phyloP scores from a whole-genome alignment of 345 rosid genomes.

The Ceriops zippeliana region DNA sequence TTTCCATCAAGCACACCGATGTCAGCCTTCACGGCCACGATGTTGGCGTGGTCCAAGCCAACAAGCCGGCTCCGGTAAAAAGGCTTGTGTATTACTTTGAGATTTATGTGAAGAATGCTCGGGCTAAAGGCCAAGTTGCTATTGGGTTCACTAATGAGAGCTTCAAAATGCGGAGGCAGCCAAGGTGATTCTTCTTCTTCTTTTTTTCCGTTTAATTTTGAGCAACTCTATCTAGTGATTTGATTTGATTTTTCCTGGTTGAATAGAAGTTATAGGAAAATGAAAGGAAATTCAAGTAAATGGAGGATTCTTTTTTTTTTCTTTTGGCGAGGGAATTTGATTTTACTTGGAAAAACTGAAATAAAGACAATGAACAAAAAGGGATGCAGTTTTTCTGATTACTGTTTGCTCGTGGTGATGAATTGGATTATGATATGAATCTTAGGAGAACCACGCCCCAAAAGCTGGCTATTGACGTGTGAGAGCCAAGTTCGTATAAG shows the following conservation, averaged over 20 bases:
- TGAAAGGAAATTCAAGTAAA: constrained; percentile 1
- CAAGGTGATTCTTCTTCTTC: constrained; percentile 44
- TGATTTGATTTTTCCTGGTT: background rate
- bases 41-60: constrained; percentile 83
- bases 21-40: constrained; percentile 70
- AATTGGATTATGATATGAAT: no score
- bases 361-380: background rate
- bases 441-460: no score
- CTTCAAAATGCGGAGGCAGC: constrained; percentile 88
- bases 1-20: constrained; percentile 62
- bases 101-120: constrained; percentile 76
- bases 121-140: constrained; percentile 66
- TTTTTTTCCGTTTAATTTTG: background rate
- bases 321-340: no score
- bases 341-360: background rate
- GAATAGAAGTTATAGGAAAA: no score
- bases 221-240: background rate
- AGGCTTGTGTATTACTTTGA: constrained; percentile 83
- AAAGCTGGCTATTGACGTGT: no score
- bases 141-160: constrained; percentile 78
- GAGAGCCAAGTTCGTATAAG: no score
- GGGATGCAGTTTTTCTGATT: no score
- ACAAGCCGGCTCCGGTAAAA: constrained; percentile 74
- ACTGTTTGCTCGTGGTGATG: no score
- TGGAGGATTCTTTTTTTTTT: background rate